phyloP scores from a whole-genome alignment of 768 basidiomycete species.

The Phaffia australis region DNA sequence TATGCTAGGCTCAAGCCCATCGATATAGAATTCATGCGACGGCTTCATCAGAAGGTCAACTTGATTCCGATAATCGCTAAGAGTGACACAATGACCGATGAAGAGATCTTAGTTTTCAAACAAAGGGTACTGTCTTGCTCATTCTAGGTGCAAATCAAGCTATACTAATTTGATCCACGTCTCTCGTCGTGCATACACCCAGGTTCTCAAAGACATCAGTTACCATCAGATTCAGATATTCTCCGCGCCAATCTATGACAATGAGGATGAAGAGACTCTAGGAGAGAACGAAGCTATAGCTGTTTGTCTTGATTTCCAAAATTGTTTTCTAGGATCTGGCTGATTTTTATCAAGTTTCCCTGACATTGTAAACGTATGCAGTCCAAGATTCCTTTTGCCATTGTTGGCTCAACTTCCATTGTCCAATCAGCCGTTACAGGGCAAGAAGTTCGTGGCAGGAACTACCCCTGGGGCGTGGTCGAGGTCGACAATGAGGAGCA shows the following conservation, averaged over 20 bases:
- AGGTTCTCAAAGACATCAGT: constrained; percentile 87
- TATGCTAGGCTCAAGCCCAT: constrained; percentile 75
- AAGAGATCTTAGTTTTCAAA: constrained; percentile 88
- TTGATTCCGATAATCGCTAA: constrained; percentile 98
- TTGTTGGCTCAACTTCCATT: constrained; percentile 82
- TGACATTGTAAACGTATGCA: constrained; percentile 24
- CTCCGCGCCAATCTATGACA: constrained; percentile 93
- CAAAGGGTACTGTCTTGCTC: constrained; percentile 51
- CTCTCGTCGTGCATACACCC: constrained; percentile 5
- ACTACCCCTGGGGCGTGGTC: constrained; percentile 97
- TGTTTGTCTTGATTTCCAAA: constrained; percentile 31
- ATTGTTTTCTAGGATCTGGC: not conserved
- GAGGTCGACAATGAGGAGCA: constrained; percentile 99
- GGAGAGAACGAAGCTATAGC: constrained; percentile 92
- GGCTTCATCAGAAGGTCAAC: constrained; percentile 94
- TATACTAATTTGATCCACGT: not conserved
- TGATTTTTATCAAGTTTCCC: not conserved
- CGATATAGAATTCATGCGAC: constrained; percentile 97
- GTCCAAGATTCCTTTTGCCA: constrained; percentile 96
- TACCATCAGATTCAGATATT: constrained; percentile 96
- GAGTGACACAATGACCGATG: constrained; percentile 93
- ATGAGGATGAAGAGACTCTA: constrained; percentile 96
- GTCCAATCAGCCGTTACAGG: constrained; percentile 55
- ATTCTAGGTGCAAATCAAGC: not conserved
- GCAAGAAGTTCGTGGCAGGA: constrained; percentile 82